phyloP scores from a whole-genome alignment of 2,329 filamentous ascomycete genomes.

The Exserohilum rostratum region DNA sequence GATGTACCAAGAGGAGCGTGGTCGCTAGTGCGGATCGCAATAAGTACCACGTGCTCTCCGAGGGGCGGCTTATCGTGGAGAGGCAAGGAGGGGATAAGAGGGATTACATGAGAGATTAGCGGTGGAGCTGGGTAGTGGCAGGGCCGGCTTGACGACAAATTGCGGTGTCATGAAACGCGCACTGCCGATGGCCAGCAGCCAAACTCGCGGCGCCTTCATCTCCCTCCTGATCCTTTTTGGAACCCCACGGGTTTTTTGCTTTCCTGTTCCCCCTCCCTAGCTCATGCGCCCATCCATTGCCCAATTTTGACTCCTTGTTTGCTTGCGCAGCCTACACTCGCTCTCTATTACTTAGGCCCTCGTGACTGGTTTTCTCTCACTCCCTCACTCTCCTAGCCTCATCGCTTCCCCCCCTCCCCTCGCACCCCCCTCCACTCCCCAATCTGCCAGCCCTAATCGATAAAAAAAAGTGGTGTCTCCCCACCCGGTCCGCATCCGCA shows the following conservation, averaged over 20 bases:
- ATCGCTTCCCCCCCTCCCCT: no score
- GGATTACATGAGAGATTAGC: conserved; percentile 9
- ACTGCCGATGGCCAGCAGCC: conserved; percentile 21
- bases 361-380: background rate
- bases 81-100: background rate
- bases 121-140: conserved; percentile 17
- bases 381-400: background rate
- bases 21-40: conserved; percentile 3
- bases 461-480: conserved; percentile 20
- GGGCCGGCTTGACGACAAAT: conserved; percentile 25
- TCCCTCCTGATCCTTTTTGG: conserved; percentile 17
- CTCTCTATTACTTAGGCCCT: background rate
- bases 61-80: background rate
- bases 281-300: background rate
- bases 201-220: conserved; percentile 21
- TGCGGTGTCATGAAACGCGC: conserved; percentile 34
- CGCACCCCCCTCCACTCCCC: background rate
- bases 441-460: conserved; percentile 24
- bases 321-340: background rate
- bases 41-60: background rate
- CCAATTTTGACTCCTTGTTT: background rate
- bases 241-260: background rate
- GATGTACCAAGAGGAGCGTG: background rate
- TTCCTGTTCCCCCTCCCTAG: background rate
- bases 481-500: conserved; percentile 23